Evolutionary conservation across 2,329 filamentous ascomycete genomes (phyloP), one percentile per base, ranked within the genome.

Genomic region (Botrytis sinoallii): DNA sequence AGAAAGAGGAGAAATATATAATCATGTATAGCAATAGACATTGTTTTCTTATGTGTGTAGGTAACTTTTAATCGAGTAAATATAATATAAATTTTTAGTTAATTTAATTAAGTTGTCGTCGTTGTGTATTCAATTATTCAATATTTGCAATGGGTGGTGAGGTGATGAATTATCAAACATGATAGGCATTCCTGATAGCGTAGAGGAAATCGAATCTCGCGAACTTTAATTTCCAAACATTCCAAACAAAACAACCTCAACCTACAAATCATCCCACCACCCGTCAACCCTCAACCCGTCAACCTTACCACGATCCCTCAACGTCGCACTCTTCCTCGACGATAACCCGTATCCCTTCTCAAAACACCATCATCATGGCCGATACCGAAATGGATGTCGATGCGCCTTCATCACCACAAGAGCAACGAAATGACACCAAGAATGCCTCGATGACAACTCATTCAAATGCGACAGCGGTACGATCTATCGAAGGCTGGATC

Each of bases 401-500:
- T 77, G 77, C 74, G 76, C 78, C 77, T 70, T 72, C 75, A 74
- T 79, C 78, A 73, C 77, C 81, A 66, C 79, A 83, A 72, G 84
- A 85, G 75, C 82, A 84, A 78, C 88, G 88, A 79, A 85, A 88
- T 74, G 85, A 88, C 70, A 82, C 84, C 78, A 88, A 89, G 79
- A 86, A 88, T 76, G 84, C 85, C 79, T 89, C 92, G 80, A 92
- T 93, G 86, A 89, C 90, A 79, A 95, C 93, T 10, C 88, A 89
- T 79, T 86, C 88, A 55, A 91, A 92, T 81, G 93, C 93, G 72
- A 93, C 91, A 1, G 93, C 93, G 38, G 93, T 96, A 74, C 92
- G 93, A 79, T 94, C 92, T 72, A 95, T 96, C 80, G 93, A 96
- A 84, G 93, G 93, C 78, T 96, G 93, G 93, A 96, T 96, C 83